Conservation (phyloP, 2,329 filamentous ascomycete species). For the Calonectria honghensis region DNA sequence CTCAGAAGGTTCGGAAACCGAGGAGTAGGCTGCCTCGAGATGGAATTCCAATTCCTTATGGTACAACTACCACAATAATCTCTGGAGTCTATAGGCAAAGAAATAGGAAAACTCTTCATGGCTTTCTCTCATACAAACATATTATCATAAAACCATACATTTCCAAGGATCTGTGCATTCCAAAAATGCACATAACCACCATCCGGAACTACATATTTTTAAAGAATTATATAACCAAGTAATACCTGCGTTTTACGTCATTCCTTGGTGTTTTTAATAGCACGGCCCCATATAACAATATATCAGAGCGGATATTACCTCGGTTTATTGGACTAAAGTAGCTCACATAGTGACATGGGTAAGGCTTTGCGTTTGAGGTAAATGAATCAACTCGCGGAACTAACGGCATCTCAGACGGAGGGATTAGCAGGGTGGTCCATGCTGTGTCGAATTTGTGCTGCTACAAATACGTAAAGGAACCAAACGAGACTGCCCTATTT, state of each 20-base stretch:
- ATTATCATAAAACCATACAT: too few species aligned
- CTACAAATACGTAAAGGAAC: background rate
- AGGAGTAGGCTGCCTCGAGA: too few species aligned
- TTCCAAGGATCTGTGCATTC: too few species aligned
- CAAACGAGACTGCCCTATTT: background rate
- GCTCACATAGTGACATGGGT: rapidly evolving
- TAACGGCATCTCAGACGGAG: background rate
- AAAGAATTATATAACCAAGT: background rate
- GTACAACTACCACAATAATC: too few species aligned
- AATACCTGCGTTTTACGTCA: background rate
- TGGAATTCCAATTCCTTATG: too few species aligned
- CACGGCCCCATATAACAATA: background rate
- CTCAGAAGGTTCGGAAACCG: too few species aligned
- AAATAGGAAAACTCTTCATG: too few species aligned
- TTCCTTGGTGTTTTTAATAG: background rate
- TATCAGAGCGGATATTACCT: background rate
- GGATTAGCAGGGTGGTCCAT: background rate
- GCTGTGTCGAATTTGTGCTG: background rate
- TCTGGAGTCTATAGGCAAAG: too few species aligned
- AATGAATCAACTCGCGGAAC: background rate
- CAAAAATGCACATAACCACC: too few species aligned
- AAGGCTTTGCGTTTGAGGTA: background rate
- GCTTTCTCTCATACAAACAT: too few species aligned
- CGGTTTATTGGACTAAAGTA: background rate
- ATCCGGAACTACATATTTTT: background rate